Evolutionary conservation across 2,329 filamentous ascomycete species (phyloP), one percentile per base, ranked within the genome.

Genomic region (Sphaerulina musiva): DNA sequence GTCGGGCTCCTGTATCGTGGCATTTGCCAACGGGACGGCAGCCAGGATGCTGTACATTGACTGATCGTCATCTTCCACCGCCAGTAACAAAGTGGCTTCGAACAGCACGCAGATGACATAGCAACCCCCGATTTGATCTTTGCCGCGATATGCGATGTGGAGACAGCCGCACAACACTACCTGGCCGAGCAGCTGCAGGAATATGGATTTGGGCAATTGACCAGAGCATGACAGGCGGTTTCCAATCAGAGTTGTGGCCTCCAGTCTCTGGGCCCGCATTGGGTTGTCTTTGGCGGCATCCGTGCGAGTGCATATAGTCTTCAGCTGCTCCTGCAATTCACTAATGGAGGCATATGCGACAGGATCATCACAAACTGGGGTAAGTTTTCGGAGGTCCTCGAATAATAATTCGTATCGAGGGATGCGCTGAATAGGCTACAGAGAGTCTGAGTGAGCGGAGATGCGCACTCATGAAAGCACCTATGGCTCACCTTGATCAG

Each of bases 341-440:
- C 89, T 84, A 14, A 97, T 81, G 50, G 89, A 85, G 68, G 86
- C 83, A 70, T 95, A 87, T 1, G 89, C 86, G 57, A 83, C 83
- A 0, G 90, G 89, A 64, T 90, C 95, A 66, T 97, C 92, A 52
- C 81, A 84, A 1, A 89, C 87, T 1, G 89, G 88, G 0, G 91
- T 96, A 61, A 85, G 80, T 64, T 86, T 91, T 56, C 91, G 78
- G 7, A 98, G 77, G 64, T 96, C 89, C 4, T 83, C 79, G 65
- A 97, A 91, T 2, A 97, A 76, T 3, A 98, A 76, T 9, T 89
- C 89, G 66, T 97, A 97, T 72, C 87, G 89, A 74, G 89, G 95
- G 20, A 96, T 81, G 52, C 92, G 81, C 71, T 98, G 92, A 17
- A 96, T 91, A 0, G 92, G 93, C 88, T 95, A 51, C 12, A 2